phyloP scores from a whole-genome alignment of 805 yeast genomes.

The Jamesozyma lodderae region DNA sequence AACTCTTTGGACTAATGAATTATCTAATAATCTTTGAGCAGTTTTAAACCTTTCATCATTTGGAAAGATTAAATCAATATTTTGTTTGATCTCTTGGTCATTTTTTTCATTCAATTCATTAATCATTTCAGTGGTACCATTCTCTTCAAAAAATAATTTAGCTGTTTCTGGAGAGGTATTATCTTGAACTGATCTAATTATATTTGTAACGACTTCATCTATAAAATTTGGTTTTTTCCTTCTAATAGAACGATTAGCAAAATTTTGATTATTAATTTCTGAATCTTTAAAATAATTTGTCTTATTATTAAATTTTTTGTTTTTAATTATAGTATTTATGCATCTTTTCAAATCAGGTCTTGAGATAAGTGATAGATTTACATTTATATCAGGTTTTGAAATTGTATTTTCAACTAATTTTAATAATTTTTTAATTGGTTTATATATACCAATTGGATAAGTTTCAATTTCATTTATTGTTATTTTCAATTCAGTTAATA shows the following conservation, averaged over 20 bases:
- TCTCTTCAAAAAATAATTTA: not conserved
- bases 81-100: conserved; percentile 7
- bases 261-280: not conserved
- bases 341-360: conserved; percentile 48
- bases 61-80: conserved; percentile 52
- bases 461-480: conserved; percentile 47
- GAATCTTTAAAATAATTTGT: not conserved
- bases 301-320: not conserved
- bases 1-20: conserved; percentile 17
- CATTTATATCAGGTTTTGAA: conserved; percentile 38
- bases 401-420: conserved; percentile 44
- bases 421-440: conserved; percentile 59
- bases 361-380: conserved; percentile 49
- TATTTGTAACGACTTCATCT: conserved; percentile 16
- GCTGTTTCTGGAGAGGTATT: conserved; percentile 9
- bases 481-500: conserved; percentile 52
- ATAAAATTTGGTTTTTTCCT: conserved; percentile 11
- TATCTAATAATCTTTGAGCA: conserved; percentile 53
- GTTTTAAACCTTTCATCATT: conserved; percentile 75
- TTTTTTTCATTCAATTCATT: not conserved
- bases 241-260: not conserved
- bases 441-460: conserved; percentile 60
- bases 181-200: conserved; percentile 23
- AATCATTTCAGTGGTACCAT: not conserved
- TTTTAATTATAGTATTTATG: conserved; percentile 3